Percentiles rank a stretch among this genome's conserved stretches.
Conservation (phyloP, 2,329 filamentous ascomycete species). For the Stromatinia cepivora region DNA sequence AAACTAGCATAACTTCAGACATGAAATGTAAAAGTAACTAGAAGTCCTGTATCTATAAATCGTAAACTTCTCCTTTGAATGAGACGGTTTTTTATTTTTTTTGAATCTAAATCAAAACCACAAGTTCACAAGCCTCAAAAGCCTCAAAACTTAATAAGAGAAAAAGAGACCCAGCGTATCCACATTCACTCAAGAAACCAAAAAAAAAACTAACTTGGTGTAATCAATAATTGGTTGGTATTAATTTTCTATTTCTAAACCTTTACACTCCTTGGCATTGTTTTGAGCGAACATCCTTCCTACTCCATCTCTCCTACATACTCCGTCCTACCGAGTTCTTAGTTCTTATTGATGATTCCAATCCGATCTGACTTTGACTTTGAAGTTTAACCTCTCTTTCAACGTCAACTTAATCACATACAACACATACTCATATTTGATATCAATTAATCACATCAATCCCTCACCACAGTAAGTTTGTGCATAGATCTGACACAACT, state of each 20-base stretch:
- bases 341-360: conserved; percentile 14
- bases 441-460: background rate
- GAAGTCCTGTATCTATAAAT: background rate
- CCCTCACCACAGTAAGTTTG: background rate
- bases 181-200: background rate
- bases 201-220: background rate
- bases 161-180: background rate
- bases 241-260: conserved; percentile 2
- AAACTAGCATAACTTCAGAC: background rate
- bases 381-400: background rate
- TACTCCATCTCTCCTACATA: too few relatives aligned
- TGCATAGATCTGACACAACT: background rate
- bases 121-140: background rate
- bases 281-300: conserved; percentile 20
- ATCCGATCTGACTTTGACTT: conserved; percentile 14
- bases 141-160: background rate
- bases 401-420: background rate
- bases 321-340: conserved; percentile 17
- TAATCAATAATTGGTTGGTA: conserved; percentile 8
- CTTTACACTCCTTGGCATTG: background rate
- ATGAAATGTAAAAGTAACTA: background rate
- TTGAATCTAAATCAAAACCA: background rate
- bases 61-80: background rate
- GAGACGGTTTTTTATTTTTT: background rate
- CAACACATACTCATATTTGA: background rate